These are phyloP conservation scores for Penstemon davidsonii DNA, from an alignment of 257 asterid genomes.

Conservation along the genomic window DNA sequence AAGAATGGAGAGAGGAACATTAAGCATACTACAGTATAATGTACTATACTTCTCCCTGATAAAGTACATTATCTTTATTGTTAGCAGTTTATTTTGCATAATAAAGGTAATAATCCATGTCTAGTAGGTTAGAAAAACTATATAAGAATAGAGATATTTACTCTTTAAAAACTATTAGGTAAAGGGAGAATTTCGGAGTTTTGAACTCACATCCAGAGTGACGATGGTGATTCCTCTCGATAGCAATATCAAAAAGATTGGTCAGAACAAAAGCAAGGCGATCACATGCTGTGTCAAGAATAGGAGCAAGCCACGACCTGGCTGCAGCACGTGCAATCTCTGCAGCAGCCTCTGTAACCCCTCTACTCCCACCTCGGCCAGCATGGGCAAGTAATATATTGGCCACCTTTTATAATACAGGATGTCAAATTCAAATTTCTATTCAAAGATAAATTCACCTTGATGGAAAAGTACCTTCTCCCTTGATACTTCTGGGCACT, in stretches of 20 bases:
- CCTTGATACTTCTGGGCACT: constrained; percentile 88
- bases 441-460: background rate
- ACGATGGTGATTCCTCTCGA: constrained; percentile 64
- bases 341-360: constrained; percentile 94
- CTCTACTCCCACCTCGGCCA: constrained; percentile 86
- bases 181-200: constrained; percentile 9
- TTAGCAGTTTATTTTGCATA: background rate
- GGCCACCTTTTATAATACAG: constrained; percentile 67
- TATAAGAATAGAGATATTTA: constrained; percentile 4
- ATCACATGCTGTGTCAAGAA: constrained; percentile 93
- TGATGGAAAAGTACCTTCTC: constrained; percentile 61
- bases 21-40: background rate
- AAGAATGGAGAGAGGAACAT: background rate
- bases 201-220: constrained; percentile 54
- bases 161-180: constrained; percentile 1
- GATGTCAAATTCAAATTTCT: constrained; percentile 15
- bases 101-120: constrained; percentile 6
- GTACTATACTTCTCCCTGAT: background rate
- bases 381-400: constrained; percentile 97
- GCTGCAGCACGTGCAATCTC: constrained; percentile 98
- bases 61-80: background rate
- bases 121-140: background rate
- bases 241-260: constrained; percentile 81
- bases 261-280: constrained; percentile 80
- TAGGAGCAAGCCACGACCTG: constrained; percentile 92